Conservation (phyloP, 1,139 yeast genomes). For the Scheffersomyces insectosa region DNA sequence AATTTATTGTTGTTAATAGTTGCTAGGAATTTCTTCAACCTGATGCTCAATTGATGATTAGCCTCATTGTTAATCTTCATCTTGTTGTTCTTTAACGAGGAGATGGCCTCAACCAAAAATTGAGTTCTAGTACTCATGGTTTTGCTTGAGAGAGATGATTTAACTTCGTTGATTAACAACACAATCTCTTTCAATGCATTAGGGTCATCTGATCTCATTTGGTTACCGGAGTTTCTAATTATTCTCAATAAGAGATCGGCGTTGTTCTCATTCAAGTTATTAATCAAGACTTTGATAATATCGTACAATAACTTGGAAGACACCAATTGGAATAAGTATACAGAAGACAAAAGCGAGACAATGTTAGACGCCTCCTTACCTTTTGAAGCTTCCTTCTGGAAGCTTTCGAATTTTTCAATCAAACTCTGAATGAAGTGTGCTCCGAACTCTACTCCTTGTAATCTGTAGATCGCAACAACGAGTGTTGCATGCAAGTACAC, state of each 20-base stretch:
- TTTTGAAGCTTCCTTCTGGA: conserved; percentile 24
- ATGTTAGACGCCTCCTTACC: conserved; percentile 69
- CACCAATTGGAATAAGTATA: conserved; percentile 75
- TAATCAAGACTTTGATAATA: conserved; percentile 57
- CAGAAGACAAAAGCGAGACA: conserved; percentile 70
- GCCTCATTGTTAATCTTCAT: conserved; percentile 54
- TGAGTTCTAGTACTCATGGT: conserved; percentile 65
- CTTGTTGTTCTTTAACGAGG: conserved; percentile 84
- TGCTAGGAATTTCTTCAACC: conserved; percentile 71
- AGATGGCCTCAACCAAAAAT: conserved; percentile 81
- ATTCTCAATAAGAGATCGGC: conserved; percentile 77
- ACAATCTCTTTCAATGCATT: conserved; percentile 80
- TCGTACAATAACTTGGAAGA: conserved; percentile 78
- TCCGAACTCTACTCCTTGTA: conserved; percentile 88
- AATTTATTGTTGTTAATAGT: conserved; percentile 43
- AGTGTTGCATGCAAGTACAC: conserved; percentile 79
- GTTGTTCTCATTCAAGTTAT: conserved; percentile 63
- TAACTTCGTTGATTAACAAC: conserved; percentile 47
- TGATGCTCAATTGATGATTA: conserved; percentile 48
- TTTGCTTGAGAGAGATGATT: conserved; percentile 16
- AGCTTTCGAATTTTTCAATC: conserved; percentile 62
- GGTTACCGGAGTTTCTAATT: conserved; percentile 76
- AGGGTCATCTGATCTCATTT: conserved; percentile 89
- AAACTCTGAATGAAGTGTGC: conserved; percentile 80
- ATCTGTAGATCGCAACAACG: conserved; percentile 69